phyloP scores from a whole-genome alignment of 2,329 filamentous ascomycete species.

The Lasiodiplodia theobromae region DNA sequence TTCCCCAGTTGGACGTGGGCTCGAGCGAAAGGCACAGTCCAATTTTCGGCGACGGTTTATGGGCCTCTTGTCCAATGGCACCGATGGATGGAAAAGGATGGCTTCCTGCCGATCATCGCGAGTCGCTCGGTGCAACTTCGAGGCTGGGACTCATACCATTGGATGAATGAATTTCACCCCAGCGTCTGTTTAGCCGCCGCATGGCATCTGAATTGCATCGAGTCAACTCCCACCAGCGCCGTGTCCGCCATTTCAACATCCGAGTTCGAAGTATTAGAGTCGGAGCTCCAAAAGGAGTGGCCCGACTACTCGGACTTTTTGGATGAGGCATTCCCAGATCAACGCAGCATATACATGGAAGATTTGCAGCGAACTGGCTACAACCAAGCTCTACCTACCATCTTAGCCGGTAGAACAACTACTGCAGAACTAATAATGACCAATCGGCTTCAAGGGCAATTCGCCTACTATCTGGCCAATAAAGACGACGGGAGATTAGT shows the following conservation, averaged over 20 bases:
- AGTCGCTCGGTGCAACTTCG: not conserved
- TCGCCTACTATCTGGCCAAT: not conserved
- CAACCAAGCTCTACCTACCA: not conserved
- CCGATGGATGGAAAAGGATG: not conserved
- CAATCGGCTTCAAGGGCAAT: not conserved
- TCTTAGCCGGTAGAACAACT: not conserved
- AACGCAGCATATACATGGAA: not conserved
- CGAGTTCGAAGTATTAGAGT: not conserved
- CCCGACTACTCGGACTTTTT: not conserved
- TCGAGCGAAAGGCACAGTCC: not conserved
- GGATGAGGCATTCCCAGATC: not conserved
- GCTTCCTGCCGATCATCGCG: not conserved
- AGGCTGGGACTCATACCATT: not conserved
- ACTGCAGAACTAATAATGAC: not conserved
- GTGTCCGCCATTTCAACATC: not conserved
- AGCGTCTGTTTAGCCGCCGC: not conserved
- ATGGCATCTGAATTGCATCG: not conserved
- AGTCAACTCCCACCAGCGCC: not conserved
- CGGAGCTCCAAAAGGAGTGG: not conserved
- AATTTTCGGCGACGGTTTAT: not conserved
- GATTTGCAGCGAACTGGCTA: not conserved
- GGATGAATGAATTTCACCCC: not conserved
- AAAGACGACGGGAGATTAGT: not conserved
- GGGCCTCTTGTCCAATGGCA: not conserved
- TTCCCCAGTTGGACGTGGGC: not conserved